Conservation (phyloP, 139 green algal genomes). For the Haematococcus lacustris region DNA sequence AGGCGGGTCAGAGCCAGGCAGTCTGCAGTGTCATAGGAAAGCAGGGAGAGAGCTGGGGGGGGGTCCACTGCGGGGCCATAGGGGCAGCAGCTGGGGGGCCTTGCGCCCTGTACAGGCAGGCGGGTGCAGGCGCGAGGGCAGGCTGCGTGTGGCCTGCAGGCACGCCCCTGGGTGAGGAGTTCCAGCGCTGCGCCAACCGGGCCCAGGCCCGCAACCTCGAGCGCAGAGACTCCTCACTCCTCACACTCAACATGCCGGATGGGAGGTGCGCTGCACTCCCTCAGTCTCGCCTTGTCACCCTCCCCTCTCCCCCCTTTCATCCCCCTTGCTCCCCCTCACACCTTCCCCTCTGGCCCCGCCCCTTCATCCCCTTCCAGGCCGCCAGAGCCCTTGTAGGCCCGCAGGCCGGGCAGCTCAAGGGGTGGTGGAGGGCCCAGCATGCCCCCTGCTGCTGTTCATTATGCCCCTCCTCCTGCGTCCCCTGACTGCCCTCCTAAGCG, state of each 20-base stretch:
- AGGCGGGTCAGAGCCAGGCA: no score
- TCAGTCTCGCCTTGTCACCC: not conserved
- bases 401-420: no score
- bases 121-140: no score
- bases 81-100: no score
- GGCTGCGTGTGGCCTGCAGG: no score
- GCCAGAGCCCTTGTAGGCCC: not conserved
- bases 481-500: not conserved
- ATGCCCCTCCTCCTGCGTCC: not conserved
- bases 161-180: slow-evolving; percentile 25
- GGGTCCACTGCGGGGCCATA: no score
- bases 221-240: slow-evolving; percentile 30
- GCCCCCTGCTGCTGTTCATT: not conserved
- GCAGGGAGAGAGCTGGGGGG: no score
- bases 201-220: slow-evolving; percentile 24
- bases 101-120: no score
- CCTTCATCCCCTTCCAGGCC: not conserved
- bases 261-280: slow-evolving; percentile 5
- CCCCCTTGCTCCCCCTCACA: not conserved
- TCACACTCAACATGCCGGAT: slow-evolving; percentile 24
- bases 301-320: not conserved
- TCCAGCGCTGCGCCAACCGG: slow-evolving; percentile 31
- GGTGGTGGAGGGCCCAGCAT: not conserved
- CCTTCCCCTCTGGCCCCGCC: not conserved
- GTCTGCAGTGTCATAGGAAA: no score